Evolutionary conservation across 768 basidiomycete genomes (phyloP).

Genomic region (Termitomyces sp.): DNA sequence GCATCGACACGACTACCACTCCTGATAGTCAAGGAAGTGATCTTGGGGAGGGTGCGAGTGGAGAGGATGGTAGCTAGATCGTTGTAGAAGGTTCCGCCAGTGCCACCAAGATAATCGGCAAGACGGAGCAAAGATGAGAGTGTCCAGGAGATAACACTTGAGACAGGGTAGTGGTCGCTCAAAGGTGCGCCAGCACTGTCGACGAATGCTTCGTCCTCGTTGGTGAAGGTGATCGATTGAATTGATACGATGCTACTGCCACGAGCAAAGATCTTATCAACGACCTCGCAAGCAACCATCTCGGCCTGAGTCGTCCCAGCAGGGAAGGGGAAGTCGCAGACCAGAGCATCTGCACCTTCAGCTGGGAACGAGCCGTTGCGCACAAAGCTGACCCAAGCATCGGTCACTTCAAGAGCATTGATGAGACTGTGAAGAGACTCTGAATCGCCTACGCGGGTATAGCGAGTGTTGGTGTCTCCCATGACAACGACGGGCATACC

Average conservation of each 20-base stretch:
- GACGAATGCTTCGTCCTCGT: constrained; percentile 28
- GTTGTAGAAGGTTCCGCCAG: constrained; percentile 27
- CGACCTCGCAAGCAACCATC: constrained; percentile 28
- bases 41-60: constrained; percentile 15
- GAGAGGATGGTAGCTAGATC: constrained; percentile 17
- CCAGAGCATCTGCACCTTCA: constrained; percentile 19
- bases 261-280: constrained; percentile 32
- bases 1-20: constrained; percentile 27
- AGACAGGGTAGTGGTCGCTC: constrained; percentile 31
- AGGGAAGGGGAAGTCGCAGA: constrained; percentile 28
- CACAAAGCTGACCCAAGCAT: constrained; percentile 27
- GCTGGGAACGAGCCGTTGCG: constrained; percentile 22
- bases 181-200: constrained; percentile 23
- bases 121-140: constrained; percentile 26
- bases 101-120: constrained; percentile 28
- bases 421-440: constrained; percentile 21
- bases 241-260: constrained; percentile 19
- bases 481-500: constrained; percentile 31
- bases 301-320: constrained; percentile 21
- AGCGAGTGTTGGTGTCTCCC: constrained; percentile 35
- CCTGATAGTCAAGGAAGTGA: constrained; percentile 26
- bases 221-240: constrained; percentile 20
- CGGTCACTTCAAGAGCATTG: constrained; percentile 18
- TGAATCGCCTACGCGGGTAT: constrained; percentile 26
- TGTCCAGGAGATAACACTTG: constrained; percentile 23